phyloP scores from a whole-genome alignment of 2,329 filamentous ascomycete genomes.

The Rasamsonia emersonii region DNA sequence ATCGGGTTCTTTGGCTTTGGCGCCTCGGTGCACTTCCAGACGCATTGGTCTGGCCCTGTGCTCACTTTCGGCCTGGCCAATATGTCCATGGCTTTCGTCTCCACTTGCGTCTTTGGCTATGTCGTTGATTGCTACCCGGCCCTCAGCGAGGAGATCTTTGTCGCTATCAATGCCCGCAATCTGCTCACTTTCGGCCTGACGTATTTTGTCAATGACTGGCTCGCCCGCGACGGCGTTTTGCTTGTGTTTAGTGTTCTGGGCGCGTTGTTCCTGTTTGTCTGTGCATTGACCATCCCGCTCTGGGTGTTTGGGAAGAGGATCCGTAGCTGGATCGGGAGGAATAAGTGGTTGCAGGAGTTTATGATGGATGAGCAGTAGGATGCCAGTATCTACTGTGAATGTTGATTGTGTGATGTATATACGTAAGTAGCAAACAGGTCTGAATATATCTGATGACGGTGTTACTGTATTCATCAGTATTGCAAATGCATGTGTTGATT shows the following conservation, averaged over 20 bases:
- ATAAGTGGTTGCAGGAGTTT: constrained; percentile 5
- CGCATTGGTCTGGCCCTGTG: constrained; percentile 6
- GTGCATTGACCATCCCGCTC: constrained; percentile 5
- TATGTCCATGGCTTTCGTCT: constrained; percentile 7
- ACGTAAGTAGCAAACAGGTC: no score
- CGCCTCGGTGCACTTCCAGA: constrained; percentile 4
- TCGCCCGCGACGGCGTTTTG: constrained; percentile 3
- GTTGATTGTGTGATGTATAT: no score
- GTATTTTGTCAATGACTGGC: constrained; percentile 6
- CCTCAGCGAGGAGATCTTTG: constrained; percentile 8
- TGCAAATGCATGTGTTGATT: no score
- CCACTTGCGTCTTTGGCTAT: constrained; percentile 6
- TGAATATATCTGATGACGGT: no score
- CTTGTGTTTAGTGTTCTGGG: constrained; percentile 5
- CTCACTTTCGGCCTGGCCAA: constrained; percentile 5
- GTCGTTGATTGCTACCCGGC: constrained; percentile 7
- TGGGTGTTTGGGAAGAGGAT: constrained; percentile 8
- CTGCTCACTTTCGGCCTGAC: constrained; percentile 6
- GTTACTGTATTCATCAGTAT: no score
- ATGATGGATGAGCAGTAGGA: constrained; percentile 3
- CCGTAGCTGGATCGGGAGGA: constrained; percentile 5
- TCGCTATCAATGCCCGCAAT: constrained; percentile 7
- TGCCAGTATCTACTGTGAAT: neutral
- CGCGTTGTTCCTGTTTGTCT: constrained; percentile 5
- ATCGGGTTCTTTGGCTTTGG: constrained; percentile 8